These are phyloP conservation scores for Trichoderma orchidacearum DNA, from an alignment of 495 filamentous ascomycete species.

Conservation along the genomic window DNA sequence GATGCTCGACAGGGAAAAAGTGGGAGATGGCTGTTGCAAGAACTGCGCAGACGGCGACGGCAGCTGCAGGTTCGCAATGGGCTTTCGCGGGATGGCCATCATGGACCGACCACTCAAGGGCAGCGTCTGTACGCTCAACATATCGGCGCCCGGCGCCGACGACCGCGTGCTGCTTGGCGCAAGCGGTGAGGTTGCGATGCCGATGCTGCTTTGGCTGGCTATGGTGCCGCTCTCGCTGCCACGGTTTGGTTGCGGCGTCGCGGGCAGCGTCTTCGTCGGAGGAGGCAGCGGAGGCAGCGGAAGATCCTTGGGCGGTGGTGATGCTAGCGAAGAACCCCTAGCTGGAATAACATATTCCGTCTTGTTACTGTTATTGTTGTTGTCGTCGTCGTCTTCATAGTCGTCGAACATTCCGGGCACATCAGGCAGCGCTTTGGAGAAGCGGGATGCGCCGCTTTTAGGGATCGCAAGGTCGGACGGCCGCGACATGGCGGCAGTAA, in stretches of 20 bases:
- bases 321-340: not conserved
- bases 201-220: not conserved
- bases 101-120: not conserved
- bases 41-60: not conserved
- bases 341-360: not conserved
- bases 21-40: conserved; percentile 11
- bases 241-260: not conserved
- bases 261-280: not conserved
- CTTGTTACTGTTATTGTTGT: not conserved
- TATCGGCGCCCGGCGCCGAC: not conserved
- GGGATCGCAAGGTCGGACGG: conserved; percentile 7
- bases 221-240: not conserved
- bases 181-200: not conserved
- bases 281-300: not conserved
- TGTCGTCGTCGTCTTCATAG: not conserved
- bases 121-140: not conserved
- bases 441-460: conserved; percentile 16
- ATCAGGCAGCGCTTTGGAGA: conserved; percentile 21
- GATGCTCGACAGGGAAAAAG: conserved; percentile 27
- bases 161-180: not conserved
- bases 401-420: not conserved
- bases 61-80: conserved; percentile 11
- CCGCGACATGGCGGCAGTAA: not conserved
- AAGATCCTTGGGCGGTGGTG: not conserved
- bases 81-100: conserved; percentile 16